Base-by-base conservation (phyloP, 495 filamentous ascomycete genomes). In the Symbiotaphrina buchneri region DNA sequence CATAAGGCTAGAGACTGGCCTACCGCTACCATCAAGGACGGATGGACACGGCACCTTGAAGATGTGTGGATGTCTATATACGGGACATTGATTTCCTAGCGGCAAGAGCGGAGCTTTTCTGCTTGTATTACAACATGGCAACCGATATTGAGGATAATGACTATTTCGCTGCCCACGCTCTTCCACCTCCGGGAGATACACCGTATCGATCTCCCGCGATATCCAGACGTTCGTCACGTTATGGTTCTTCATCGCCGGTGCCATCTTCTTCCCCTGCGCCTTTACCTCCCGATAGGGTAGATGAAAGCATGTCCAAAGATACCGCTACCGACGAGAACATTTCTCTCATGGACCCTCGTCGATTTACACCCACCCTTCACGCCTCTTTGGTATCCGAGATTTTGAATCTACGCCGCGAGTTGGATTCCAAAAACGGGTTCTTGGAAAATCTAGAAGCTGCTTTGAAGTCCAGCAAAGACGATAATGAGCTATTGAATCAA, bases 301-400 rank as follows among this genome's bases (percentile, higher is more conserved):
- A 29, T n/a, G 18, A 20, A 53, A 40, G 38, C 43, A 42, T 33
- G 49, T 53, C 43, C 47, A 40, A 48, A 31, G 23, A 39, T 37
- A 22, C 37, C 36, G 32, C 36, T 14, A 8, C 39, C 39, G 26
- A 44, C 47, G 76, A 90, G 33, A 69, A 57, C 35, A 65, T 84
- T 27, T 78, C 77, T 13, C 67, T 79, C 11, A 57, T 92, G 14
- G 85, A 95, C 43, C 78, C 87, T 4, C 69, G 83, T 31, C 63
- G 85, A 13, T 93, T 99, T 42, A 95, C 87, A 4, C 87, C 87
- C 3, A 94, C 83, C 1, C 61, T 95, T 13, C 90, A 94, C 53
- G 87, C 87, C 10, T 93, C 77, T 27, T 61, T 97, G 5, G 84
- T 97, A 4, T 81, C 85, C 0, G 85, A 97, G 47, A 97, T 97